Evolutionary conservation across 1,139 yeast genomes (phyloP).

Genomic region (Zygoascus hellenicus): DNA sequence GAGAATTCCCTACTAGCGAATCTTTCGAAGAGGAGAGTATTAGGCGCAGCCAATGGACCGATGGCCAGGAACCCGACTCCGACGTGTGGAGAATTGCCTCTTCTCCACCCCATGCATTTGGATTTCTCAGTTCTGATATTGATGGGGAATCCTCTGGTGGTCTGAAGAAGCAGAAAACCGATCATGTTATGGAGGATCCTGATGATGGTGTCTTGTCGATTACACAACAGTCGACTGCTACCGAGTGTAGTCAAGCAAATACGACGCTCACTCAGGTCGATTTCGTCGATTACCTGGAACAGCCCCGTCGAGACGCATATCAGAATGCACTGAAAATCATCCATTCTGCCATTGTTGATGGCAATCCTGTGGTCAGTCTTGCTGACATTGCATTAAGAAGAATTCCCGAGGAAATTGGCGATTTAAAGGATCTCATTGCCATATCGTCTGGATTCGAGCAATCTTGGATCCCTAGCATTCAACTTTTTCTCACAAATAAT

Average conservation of each 20-base stretch:
- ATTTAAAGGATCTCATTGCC: slow-evolving; percentile 44
- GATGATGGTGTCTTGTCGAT: neutral
- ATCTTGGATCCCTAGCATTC: slow-evolving; percentile 31
- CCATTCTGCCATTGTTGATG: slow-evolving; percentile 33
- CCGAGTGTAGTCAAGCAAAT: neutral
- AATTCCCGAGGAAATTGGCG: slow-evolving; percentile 53
- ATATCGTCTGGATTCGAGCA: slow-evolving; percentile 12
- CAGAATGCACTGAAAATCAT: slow-evolving; percentile 19
- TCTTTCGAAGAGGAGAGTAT: slow-evolving; percentile 24
- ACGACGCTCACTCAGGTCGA: neutral
- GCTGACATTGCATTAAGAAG: slow-evolving; percentile 41
- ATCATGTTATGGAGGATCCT: neutral
- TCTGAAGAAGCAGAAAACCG: neutral
- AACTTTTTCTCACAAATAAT: slow-evolving; percentile 49
- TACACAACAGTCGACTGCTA: too few species aligned
- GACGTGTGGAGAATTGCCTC: slow-evolving; percentile 20
- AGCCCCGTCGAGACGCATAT: slow-evolving; percentile 1
- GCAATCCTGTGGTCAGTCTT: slow-evolving; percentile 37
- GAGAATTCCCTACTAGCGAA: slow-evolving; percentile 31
- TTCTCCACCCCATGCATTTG: slow-evolving; percentile 22
- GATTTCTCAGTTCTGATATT: slow-evolving; percentile 1
- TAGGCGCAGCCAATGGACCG: slow-evolving; percentile 22
- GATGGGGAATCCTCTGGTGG: slow-evolving; percentile 7
- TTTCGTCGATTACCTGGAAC: neutral
- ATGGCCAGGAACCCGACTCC: slow-evolving; percentile 23